Base-by-base conservation (phyloP, 2,329 filamentous ascomycete genomes). In the Botrytis porri region DNA sequence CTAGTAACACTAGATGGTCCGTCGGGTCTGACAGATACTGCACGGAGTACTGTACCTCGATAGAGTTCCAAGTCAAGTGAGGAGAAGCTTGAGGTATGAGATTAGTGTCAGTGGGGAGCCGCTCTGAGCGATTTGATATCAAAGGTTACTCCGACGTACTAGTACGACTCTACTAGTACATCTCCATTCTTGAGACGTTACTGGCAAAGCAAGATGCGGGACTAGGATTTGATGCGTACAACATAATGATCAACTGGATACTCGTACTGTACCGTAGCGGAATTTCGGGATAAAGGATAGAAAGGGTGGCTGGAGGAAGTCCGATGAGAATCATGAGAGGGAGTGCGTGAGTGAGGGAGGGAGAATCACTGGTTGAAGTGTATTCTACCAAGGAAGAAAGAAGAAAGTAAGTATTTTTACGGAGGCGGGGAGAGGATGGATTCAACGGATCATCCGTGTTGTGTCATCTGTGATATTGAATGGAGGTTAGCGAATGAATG, bases 231-330 rank as follows among this genome's bases (percentile, higher is more conserved):
- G 9, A 29, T 29, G 64, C 14, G 45, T 39, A 67, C 64, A 54
- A 54, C 64, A 51, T 66, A n/a, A 29, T 57, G 51, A 57, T 57
- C 51, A 57, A 29, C 51, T 57, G 51, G 25, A 54, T 29, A 32
- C 51, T 29, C n/a, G 14, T 37, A n/a, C 32, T 9, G 29, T n/a
- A n/a, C 16, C 5, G 45, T 29, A 29, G 48, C 64, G 64, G 64
- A 39, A 39, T 29, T 18, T 67, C 45, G 64, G 64, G 45, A 54
- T n/a, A 66, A 41, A 66, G 64, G 48, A 14, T 39, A 66, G 64
- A 51, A 20, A 45, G n/a, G 25, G 16, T 22, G n/a, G 64, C 25
- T 65, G 63, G 45, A 59, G n/a, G 54, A 22, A 54, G 51, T 29
- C 14, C 6, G 51, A 57, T 57, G 51, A 48, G 20, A 48, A 25